These are phyloP conservation scores for Craterostigma plantagineum DNA, from an alignment of 257 asterid species.

Conservation along the genomic window DNA sequence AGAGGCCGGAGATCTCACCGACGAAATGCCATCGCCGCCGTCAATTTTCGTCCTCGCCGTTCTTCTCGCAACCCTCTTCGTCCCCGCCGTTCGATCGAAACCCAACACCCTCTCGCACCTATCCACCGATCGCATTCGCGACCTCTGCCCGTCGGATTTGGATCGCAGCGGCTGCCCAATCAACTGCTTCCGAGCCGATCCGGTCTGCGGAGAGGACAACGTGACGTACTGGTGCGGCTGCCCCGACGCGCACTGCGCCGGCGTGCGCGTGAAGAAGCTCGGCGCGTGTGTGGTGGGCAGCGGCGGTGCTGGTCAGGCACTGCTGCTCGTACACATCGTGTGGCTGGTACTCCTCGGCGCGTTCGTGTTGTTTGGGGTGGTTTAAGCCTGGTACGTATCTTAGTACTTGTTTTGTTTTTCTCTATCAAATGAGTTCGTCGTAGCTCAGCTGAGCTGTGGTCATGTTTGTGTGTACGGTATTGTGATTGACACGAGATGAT, in stretches of 20 bases:
- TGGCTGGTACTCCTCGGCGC: constrained; percentile 79
- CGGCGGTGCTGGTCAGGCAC: constrained; percentile 86
- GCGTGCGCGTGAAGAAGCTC: constrained; percentile 44
- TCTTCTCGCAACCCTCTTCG: constrained; percentile 15
- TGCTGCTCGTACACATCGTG: constrained; percentile 68
- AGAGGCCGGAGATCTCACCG: constrained; percentile 6
- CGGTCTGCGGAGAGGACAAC: constrained; percentile 83
- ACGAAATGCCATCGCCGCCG: constrained; percentile 16
- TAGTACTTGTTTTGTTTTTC: too few species aligned
- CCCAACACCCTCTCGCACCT: constrained; percentile 24
- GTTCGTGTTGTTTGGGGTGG: constrained; percentile 61
- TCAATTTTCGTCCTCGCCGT: constrained; percentile 16
- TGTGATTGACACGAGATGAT: too few species aligned
- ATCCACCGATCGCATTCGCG: constrained; percentile 22
- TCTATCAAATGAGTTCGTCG: not conserved
- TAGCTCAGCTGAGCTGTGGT: too few species aligned
- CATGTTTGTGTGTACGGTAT: too few species aligned
- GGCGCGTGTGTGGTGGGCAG: constrained; percentile 71
- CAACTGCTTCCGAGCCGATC: constrained; percentile 81
- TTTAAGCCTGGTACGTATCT: constrained; percentile 16
- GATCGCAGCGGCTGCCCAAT: constrained; percentile 41
- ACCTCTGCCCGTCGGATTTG: constrained; percentile 25
- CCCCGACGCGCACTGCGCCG: constrained; percentile 77
- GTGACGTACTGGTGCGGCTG: constrained; percentile 97
- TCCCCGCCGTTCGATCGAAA: constrained; percentile 33